Evolutionary conservation across 805 yeast genomes (phyloP), one percentile per base, ranked within the genome.

Genomic region (Metschnikowia arizonensis): DNA sequence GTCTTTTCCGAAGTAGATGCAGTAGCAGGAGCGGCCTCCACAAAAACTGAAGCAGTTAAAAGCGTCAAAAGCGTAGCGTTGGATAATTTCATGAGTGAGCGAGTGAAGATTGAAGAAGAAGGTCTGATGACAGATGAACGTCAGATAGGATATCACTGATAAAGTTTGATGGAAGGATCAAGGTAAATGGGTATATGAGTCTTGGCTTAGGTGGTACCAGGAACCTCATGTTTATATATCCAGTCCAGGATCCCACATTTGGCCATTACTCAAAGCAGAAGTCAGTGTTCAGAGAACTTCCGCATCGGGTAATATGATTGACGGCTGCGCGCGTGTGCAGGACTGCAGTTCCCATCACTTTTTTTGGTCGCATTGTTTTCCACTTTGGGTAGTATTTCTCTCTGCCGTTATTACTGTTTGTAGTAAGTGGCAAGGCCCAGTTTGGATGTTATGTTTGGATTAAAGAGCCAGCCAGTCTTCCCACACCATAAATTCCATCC

Each of bases 1-100:
- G 40, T 38, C 30, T 35, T 44, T 45, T 46, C 58, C 29, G 25
- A 1, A 4, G 12, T 15, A 2, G 33, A 23, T 30, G 53, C 50
- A 6, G 51, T 38, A n/a, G 67, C 50, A 21, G 74, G 73, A 5
- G 72, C 70, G 25, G 72, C 69, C n/a, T 57, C 51, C 24, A 60
- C 59, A 10, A 61, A 56, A 29, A 62, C 55, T 12, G 59, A 15
- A 18, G 52, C 48, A 9, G 65, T 65, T 40, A 61, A 51, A 14
- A 68, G 31, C 30, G 68, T 61, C 38, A 63, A 52, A 51, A 61
- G 53, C 19, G 69, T 48, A 18, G 73, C 42, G 23, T 62, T 54
- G 33, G 69, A 49, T 41, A 68, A 55, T 48, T 59, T 68, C 73
- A 68, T 68, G 23, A 11, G 24, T 6, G 21, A 11, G 7, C 21